Conservation (phyloP, 805 yeast species). For the Myxozyma melibiosi region DNA sequence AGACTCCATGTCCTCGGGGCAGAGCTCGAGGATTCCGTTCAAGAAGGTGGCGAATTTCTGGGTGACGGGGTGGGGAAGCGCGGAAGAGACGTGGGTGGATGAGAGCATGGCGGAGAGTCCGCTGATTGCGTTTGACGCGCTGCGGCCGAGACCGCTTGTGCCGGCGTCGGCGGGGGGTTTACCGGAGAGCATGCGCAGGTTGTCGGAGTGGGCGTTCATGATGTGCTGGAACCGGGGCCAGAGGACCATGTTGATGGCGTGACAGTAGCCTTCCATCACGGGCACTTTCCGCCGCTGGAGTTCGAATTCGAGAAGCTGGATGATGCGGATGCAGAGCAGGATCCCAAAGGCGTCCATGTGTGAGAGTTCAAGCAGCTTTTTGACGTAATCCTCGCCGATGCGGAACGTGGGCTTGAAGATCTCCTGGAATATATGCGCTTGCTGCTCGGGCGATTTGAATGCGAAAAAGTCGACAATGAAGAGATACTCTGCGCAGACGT, state of each 20-base stretch:
- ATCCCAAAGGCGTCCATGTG: conserved; percentile 75
- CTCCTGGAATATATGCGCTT: conserved; percentile 43
- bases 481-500: conserved; percentile 72
- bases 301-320: conserved; percentile 64
- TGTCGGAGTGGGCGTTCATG: conserved; percentile 75
- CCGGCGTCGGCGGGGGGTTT: conserved; percentile 12
- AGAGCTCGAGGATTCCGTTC: conserved; percentile 66
- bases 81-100: conserved; percentile 29
- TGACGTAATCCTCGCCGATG: conserved; percentile 54
- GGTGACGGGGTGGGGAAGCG: conserved; percentile 65
- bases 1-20: conserved; percentile 43
- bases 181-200: conserved; percentile 51
- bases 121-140: background rate
- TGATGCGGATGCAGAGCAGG: conserved; percentile 69
- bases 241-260: conserved; percentile 62
- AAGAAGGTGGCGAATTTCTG: conserved; percentile 77
- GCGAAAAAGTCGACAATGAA: conserved; percentile 72
- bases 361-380: conserved; percentile 41
- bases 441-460: conserved; percentile 30
- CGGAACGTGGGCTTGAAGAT: conserved; percentile 58
- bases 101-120: conserved; percentile 15
- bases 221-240: conserved; percentile 88
- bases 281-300: conserved; percentile 73
- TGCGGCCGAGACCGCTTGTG: background rate
- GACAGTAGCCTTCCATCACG: conserved; percentile 67